A percentile compares a stretch with the other conserved stretches of the same genome.
These are phyloP conservation scores for Coemansia sp. DNA, from an alignment of 192 early-diverging fungal species.

Conservation along the genomic window DNA sequence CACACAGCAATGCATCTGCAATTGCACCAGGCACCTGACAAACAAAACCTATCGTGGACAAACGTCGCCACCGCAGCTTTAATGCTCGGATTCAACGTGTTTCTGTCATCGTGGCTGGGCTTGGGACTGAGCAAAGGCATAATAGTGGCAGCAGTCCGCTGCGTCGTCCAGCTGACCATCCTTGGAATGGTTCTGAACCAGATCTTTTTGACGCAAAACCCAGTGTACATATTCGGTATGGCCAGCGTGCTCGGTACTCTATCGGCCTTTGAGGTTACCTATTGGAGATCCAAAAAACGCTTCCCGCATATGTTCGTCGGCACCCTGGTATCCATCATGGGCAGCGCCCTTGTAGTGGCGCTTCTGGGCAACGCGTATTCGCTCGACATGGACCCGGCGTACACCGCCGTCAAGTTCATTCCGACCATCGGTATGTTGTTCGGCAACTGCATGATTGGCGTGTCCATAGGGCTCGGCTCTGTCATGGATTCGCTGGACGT, in stretches of 20 bases:
- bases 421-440: slow-evolving; percentile 88
- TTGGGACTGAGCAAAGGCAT: slow-evolving; percentile 66
- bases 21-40: no score
- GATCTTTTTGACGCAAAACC: slow-evolving; percentile 64
- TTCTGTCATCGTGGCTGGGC: slow-evolving; percentile 62
- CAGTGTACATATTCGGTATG: slow-evolving; percentile 62
- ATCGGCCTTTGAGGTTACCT: slow-evolving; percentile 67
- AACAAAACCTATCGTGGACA: no score
- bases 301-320: slow-evolving; percentile 70
- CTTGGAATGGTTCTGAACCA: slow-evolving; percentile 70
- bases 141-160: slow-evolving; percentile 67
- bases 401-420: slow-evolving; percentile 73
- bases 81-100: slow-evolving; percentile 60
- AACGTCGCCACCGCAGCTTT: slow-evolving; percentile 63
- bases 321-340: slow-evolving; percentile 49
- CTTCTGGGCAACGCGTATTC: slow-evolving; percentile 56
- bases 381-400: slow-evolving; percentile 69
- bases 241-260: slow-evolving; percentile 61
- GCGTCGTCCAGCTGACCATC: slow-evolving; percentile 76
- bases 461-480: slow-evolving; percentile 64
- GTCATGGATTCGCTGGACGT: slow-evolving; percentile 64
- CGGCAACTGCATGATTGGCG: slow-evolving; percentile 75
- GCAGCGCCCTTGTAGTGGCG: slow-evolving; percentile 19
- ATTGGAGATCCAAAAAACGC: slow-evolving; percentile 70
- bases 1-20: no score